Evolutionary conservation across 2,329 filamentous ascomycete species (phyloP), one percentile per base, ranked within the genome.

Genomic region (Gaeumannomyces tritici): DNA sequence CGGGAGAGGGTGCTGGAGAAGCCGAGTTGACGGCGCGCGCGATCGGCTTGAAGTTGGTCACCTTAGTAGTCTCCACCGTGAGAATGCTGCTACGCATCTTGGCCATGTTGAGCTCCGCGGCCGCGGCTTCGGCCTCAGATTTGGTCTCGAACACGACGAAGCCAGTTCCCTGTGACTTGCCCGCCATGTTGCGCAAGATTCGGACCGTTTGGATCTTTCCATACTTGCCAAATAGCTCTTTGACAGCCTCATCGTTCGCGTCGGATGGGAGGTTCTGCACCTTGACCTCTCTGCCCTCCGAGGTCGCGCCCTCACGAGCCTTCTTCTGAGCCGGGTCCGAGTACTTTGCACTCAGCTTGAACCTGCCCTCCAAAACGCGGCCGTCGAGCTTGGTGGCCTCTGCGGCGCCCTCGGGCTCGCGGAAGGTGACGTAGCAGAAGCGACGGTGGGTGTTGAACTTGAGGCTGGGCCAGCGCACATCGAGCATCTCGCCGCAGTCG

Each of bases 391-490:
- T 77, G 0, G 87, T 88, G 1, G 93, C 93, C 59, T 83, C 85
- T 54, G 85, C 80, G 0, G 92, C 90, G 61, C 84, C 83, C n/a
- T 81, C 80, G 3, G 82, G 75, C 35, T 86, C 85, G 59, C 86
- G 82, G 72, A 97, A 97, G n/a, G 96, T 91, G 8, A 97, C 82
- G 73, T 99, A 99, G 77, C 93, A 97, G 77, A 99, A 99, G 28
- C 95, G 89, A 35, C 95, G 90, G 68, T 90, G 88, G 1, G 89
- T 88, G 70, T 97, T 93, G 73, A 83, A 92, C 72, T 96, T 96
- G 61, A 99, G 83, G 63, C 91, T 96, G 2, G 95, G 95, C 76
- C 95, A 95, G 27, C 95, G 88, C 61, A 98, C 83, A 69, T 88
- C 90, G 62, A 96, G 80, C 62, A 99, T 87, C 56, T 93, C 86